Evolutionary conservation across 306 rosid genomes (phyloP), one percentile per base, ranked within the genome.

Genomic region (Dryas octopetala): DNA sequence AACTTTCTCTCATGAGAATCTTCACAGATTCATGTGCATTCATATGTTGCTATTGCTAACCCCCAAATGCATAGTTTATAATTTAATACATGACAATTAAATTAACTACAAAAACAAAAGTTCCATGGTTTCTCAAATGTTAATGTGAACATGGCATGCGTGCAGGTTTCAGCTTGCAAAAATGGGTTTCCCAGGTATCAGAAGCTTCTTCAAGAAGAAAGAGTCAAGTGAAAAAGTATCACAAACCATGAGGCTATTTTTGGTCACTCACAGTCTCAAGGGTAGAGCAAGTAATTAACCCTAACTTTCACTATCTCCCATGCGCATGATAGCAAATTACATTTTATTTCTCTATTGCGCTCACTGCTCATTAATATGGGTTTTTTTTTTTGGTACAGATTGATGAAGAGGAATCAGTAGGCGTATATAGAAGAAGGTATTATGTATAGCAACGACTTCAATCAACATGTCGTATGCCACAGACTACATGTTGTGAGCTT

Each of bases 101-200:
- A 26, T 9, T 2, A 32, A 32, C 38, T 32, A 32, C 38, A 32
- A 32, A 32, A 32, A 32, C 4, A 52, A 17, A 52, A n/a, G 4
- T 51, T 54, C 5, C 44, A 71, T 23, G 66, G 9, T 60, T 5
- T 60, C 5, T 60, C 38, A 9, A 3, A 47, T 16, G 52, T 47
- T 73, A 9, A 73, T 60, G 3, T 40, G 38, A 10, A 60, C 9
- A 40, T 75, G 50, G 71, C 64, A 10, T 85, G 17, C 74, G 2
- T 71, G 83, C 97, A 92, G 99, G 86, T 95, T 80, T 88, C 99
- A 9, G 97, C 96, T 77, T 89, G 92, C 83, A 92, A 93, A 78
- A 87, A 85, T 40, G 93, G 93, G 81, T 89, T 88, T 82, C 90
- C 89, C 2, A 84, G 97, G 81, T 89, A 89, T 76, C 89, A 82